These are phyloP conservation scores for Sphenostylis stenocarpa DNA, from an alignment of 306 rosid species.

Conservation along the genomic window DNA sequence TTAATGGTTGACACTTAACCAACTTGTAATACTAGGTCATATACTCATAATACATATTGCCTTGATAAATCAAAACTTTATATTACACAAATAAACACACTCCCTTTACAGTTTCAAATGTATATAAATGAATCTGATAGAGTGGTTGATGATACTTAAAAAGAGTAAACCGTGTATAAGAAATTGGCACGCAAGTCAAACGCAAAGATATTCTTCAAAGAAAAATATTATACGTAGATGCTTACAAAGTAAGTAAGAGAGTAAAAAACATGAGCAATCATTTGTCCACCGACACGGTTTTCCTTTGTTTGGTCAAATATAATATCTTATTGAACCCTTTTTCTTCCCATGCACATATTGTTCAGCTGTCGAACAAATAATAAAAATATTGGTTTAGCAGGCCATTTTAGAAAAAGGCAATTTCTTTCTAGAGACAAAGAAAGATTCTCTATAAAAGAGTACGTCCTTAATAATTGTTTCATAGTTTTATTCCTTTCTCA, in stretches of 20 bases:
- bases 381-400: neutral
- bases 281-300: slow-evolving; percentile 27
- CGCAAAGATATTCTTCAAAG: neutral
- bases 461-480: neutral
- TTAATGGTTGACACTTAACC: slow-evolving; percentile 7
- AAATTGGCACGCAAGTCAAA: neutral
- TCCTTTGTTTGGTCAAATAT: neutral
- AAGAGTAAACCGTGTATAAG: neutral
- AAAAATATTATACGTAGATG: neutral
- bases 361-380: neutral
- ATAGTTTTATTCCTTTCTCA: neutral
- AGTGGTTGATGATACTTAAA: neutral
- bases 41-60: neutral
- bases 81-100: too few relatives aligned
- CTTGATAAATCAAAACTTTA: neutral
- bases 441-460: neutral
- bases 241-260: neutral
- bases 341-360: neutral
- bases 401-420: neutral
- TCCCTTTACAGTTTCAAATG: neutral
- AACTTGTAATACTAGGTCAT: neutral
- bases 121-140: neutral
- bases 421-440: neutral
- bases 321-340: neutral
- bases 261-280: slow-evolving; percentile 18